Base-by-base conservation (phyloP, 2,329 filamentous ascomycete species). In the Microdochium trichocladiopsis region DNA sequence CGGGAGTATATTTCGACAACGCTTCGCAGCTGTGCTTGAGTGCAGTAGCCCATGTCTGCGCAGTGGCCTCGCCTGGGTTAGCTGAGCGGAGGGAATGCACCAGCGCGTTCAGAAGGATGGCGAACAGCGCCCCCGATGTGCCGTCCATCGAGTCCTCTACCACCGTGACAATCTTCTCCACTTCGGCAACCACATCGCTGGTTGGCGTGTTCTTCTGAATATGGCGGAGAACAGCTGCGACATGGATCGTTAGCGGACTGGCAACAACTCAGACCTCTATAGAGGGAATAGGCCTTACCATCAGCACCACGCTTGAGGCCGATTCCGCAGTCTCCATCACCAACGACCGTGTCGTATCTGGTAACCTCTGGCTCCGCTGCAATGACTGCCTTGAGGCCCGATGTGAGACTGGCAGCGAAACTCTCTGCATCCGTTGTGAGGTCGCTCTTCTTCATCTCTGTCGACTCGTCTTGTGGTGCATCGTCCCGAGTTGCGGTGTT, bases 51-150 rank as follows among this genome's bases (percentile, higher is more conserved):
- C 80, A 77, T 60, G 72, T 57, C 45, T 72, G 60, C 4, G 72
- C 61, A 3, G 69, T 69, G 2, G 70, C 69, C 4, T 68, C 61
- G 10, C 73, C 72, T 2, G 72, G 63, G 0, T 68, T 63, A 11
- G 73, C 69, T 5, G 64, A 65, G 45, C 74, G 73, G 18, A 84
- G 72, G 2, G 77, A 84, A 57, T 87, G 82, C 22, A 89, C 83
- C 5, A 96, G 83, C 0, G 90, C 84, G 66, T 95, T 95, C 55
- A 96, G 77, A 76, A 95, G 96, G 67, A 96, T 96, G 63, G 90
- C 87, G 62, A 80, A 82, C 2, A 83, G 68, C 2, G 78, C 79
- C 3, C 81, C 80, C 1, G 80, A 83, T 2, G 81, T 84, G 56
- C 81, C 81, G 58, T 83, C 81, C 81, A 84, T 84, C 56, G 66